Evolutionary conservation across 139 green algal species (phyloP), one percentile per base, ranked within the genome.

Genomic region (Picochlorum sp.): DNA sequence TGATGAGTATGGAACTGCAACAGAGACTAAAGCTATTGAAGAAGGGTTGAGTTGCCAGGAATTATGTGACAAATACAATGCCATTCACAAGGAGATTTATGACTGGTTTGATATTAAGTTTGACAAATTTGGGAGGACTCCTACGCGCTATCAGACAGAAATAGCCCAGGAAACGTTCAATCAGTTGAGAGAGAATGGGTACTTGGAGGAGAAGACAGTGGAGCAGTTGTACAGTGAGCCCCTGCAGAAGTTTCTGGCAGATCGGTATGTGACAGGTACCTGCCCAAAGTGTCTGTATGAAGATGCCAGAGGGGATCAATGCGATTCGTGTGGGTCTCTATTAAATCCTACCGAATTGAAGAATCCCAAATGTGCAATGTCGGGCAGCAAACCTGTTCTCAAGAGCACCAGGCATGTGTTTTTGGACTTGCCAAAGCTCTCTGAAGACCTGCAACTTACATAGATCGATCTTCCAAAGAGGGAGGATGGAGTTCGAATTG

Each of bases 31-130:
- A 81, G 91, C 91, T 4, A 76, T 97, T 54, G 92, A 98, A 85
- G 92, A 98, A 82, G 85, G 84, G 0, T 64, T 96, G 26, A 95
- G 77, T 28, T 89, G 81, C 67, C 78, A 88, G 61, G 63, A 96
- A 20, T 94, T 98, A 65, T 98, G 92, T 78, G 91, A 98, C 81
- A 98, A 98, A 85, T 98, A 97, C 80, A 84, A 98, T 63, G 88
- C 85, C 18, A 90, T 98, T 58, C 92, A 98, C 77, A 78, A 72
- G 8, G 74, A 75, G 38, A 94, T 96, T 70, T 98, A 98, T 69
- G 65, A 92, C 23, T 98, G 92, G 92, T 98, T 98, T 71, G 88
- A 91, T 79, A 95, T 95, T 58, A 69, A 62, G 5, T 97, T 95
- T 71, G 92, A 98, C 84, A 86, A 90, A 54, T 98, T 96, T 77